These are phyloP conservation scores for Tylopilus sp. DNA, from an alignment of 768 basidiomycete genomes.

Conservation along the genomic window DNA sequence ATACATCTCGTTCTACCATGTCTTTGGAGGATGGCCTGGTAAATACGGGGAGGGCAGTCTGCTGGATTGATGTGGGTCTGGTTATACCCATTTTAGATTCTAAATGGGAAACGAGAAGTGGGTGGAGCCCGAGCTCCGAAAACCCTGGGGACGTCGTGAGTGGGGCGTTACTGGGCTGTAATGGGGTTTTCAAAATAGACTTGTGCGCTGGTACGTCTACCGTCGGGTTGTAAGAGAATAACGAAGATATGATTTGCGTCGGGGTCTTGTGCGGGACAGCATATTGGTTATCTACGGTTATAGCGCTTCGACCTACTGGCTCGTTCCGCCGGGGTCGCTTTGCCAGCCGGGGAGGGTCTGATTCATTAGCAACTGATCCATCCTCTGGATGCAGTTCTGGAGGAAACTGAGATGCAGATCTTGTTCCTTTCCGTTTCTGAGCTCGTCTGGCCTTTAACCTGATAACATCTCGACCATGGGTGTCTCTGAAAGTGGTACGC, in stretches of 20 bases:
- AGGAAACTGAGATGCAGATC: slow-evolving; percentile 23
- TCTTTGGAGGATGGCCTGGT: slow-evolving; percentile 40
- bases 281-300: slow-evolving; percentile 12
- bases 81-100: slow-evolving; percentile 74
- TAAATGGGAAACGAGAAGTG: slow-evolving; percentile 76
- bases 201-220: slow-evolving; percentile 42
- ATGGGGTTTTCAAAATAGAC: slow-evolving; percentile 22
- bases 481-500: background rate
- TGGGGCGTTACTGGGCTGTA: slow-evolving; percentile 80
- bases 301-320: slow-evolving; percentile 15
- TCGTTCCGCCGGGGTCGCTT: slow-evolving; percentile 45
- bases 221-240: slow-evolving; percentile 83
- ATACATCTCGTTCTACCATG: slow-evolving; percentile 62
- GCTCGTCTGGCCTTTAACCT: slow-evolving; percentile 77
- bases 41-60: slow-evolving; percentile 64
- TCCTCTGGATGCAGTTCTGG: slow-evolving; percentile 14
- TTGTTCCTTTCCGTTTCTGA: slow-evolving; percentile 53
- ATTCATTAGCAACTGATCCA: slow-evolving; percentile 15
- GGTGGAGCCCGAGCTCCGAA: slow-evolving; percentile 76
- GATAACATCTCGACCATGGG: slow-evolving; percentile 1
- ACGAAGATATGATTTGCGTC: slow-evolving; percentile 78
- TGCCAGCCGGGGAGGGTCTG: slow-evolving; percentile 33
- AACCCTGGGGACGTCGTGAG: slow-evolving; percentile 75
- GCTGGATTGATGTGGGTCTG: slow-evolving; percentile 89
- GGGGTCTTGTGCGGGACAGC: slow-evolving; percentile 28